phyloP scores from a whole-genome alignment of 2,329 filamentous ascomycete species.

The Xylariomycetidae sp. region DNA sequence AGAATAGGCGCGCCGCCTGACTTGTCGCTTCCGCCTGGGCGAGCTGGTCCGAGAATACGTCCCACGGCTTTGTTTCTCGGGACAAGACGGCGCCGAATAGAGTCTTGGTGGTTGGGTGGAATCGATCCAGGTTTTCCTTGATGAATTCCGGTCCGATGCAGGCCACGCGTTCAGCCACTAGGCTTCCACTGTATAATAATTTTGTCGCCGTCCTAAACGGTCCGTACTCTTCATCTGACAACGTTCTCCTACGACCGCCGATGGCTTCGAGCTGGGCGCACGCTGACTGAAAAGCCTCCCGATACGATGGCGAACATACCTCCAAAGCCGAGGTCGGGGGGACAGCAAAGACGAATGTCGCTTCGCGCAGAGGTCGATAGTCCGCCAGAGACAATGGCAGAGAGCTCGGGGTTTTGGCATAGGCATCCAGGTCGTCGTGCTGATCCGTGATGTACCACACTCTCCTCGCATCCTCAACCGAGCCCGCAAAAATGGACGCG shows the following conservation, averaged over 20 bases:
- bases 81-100: slow-evolving; percentile 32
- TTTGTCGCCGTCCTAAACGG: slow-evolving; percentile 44
- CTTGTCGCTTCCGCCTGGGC: slow-evolving; percentile 19
- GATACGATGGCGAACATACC: neutral
- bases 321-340: slow-evolving; percentile 33
- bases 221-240: slow-evolving; percentile 32
- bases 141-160: slow-evolving; percentile 32
- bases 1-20: no score
- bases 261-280: neutral
- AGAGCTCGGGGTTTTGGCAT: no score
- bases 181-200: slow-evolving; percentile 48
- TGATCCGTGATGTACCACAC: slow-evolving; percentile 44
- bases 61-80: slow-evolving; percentile 33
- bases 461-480: slow-evolving; percentile 39
- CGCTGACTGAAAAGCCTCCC: neutral
- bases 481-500: slow-evolving; percentile 44
- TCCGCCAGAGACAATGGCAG: neutral
- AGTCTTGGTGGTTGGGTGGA: slow-evolving; percentile 43
- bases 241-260: neutral
- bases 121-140: slow-evolving; percentile 28
- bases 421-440: slow-evolving; percentile 41
- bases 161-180: slow-evolving; percentile 48
- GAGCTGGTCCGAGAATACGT: slow-evolving; percentile 36
- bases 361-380: slow-evolving; percentile 2
- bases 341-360: slow-evolving; percentile 43